Base-by-base conservation (phyloP, 1,284 basidiomycete genomes). In the Bjerkandera adusta region DNA sequence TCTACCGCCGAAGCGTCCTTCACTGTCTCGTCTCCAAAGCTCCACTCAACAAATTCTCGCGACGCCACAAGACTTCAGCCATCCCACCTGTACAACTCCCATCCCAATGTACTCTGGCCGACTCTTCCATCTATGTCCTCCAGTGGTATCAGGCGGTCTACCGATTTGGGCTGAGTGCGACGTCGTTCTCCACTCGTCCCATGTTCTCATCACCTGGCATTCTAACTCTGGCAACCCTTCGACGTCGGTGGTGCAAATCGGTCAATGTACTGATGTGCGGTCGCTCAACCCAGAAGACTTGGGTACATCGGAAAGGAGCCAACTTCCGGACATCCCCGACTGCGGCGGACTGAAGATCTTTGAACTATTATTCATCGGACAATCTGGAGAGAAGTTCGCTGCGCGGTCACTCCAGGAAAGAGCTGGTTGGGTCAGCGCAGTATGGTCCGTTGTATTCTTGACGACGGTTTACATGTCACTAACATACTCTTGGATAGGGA, bases 351-450 rank as follows among this genome's bases (percentile, higher is more conserved):
- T 73, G 42, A 77, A 76, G 52, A 64, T 81, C 0, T 87, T 88
- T 50, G 84, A 86, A 57, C 56, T 89, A n/a, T 47, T 72, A 3
- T 82, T 85, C 46, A 71, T 77, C 38, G 76, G 69, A 8, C 63
- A 68, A 26, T 63, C 63, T 2, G 68, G 66, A 43, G 81, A 85
- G 58, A 76, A 69, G 45, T 86, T 89, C 59, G 83, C 81, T 1
- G 77, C 75, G 1, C 59, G 63, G 5, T 79, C 79, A 27, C 73
- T 78, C n/a, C 71, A 74, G 49, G 81, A 84, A 46, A 68, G 85
- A 43, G 83, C 83, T 5, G 70, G 70, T 15, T 89, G 85, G 85
- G 74, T 89, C 43, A 82, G 77, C 55, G 73, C 77, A 3, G 78
- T 88, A 43, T 89, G 85, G 85, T 85, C 61, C 53, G 70, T 61